Base-by-base conservation (phyloP, 2,329 filamentous ascomycete genomes). In the Moelleriella libera region DNA sequence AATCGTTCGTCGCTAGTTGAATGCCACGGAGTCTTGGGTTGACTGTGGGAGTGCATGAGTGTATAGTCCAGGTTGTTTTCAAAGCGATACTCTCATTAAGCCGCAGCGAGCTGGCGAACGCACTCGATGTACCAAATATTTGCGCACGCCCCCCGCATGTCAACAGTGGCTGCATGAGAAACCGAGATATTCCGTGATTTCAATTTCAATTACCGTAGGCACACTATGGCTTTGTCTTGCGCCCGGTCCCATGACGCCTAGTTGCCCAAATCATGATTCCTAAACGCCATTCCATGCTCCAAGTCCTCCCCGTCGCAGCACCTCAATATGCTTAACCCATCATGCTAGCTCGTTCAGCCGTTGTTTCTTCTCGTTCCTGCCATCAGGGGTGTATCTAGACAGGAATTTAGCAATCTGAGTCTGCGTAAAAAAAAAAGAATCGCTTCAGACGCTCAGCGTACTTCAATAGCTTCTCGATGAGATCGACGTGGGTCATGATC, bases 401-500 rank as follows among this genome's bases (percentile, higher is more conserved):
- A 47, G 39, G 9, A 21, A n/a, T 47, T 44, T 51, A 42, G 48
- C 45, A 37, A 4, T 30, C 6, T 11, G 32, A 5, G 12, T 7
- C 28, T 29, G 43, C n/a, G 31, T 14, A 37, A 42, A 7, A 12
- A 8, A 6, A 30, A 10, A n/a, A 2, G 31, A 30, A 9, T 7
- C 34, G 37, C 21, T 12, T 37, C 11, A 9, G 40, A 10, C 45
- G n/a, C 30, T 41, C 29, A 39, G 48, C 78, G 57, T 82, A 94
- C 86, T 90, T 87, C 55, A 98, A 80, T 45, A 98, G 80, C 71
- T 98, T 98, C 75, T 98, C 92, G 58, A 98, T 96, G 52, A 98
- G 75, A 65, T 98, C 92, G 59, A 98, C 92, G 68, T 98, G 92
- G 50, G 92, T 98, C 85, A 98, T 96, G 67, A 98, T 82, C 92